Evolutionary conservation across 2,329 filamentous ascomycete species (phyloP), one percentile per base, ranked within the genome.

Genomic region (Diaporthe longicolla): DNA sequence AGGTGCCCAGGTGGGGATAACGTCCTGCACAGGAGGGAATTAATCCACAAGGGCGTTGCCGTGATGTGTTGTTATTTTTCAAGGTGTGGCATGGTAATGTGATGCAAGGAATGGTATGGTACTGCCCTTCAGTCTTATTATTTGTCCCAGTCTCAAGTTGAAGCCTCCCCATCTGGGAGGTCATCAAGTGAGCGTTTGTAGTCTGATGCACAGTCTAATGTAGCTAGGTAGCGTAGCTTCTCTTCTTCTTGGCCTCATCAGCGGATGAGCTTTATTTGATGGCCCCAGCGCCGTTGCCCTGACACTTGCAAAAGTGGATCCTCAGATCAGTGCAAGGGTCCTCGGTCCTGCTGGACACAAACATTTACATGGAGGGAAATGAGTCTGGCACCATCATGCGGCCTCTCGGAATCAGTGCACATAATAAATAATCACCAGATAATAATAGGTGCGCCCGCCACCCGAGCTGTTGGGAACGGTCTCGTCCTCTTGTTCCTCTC

Each of bases 311-410:
- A 54, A 73, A 70, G 61, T 69, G 61, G 73, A 63, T 52, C 70
- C 73, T 66, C 71, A 57, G 73, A 74, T 66, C 71, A 50, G 50
- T 54, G 61, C 52, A 40, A 48, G 61, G 59, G 63, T 69, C n/a
- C 52, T 57, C 13, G 35, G 63, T 35, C 54, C 45, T 57, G 65
- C 73, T 26, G 24, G 63, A 37, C 52, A 52, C 66, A 57, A 58
- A 54, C 57, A 59, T 58, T 50, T 24, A 59, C 50, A 71, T n/a
- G 45, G n/a, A 37, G 68, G 73, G 73, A 74, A 71, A 74, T 74
- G 73, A 72, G 58, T 70, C 69, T 74, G 35, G 73, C 69, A 65
- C 73, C 73, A 74, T 66, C 69, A 72, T 74, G 59, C 73, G 40
- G 57, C 48, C 50, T 8, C 40, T 29, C 48, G 48, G 48, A 24